Evolutionary conservation across 371 early-diverging fungal genomes (phyloP).

Genomic region (Circinella minor): DNA sequence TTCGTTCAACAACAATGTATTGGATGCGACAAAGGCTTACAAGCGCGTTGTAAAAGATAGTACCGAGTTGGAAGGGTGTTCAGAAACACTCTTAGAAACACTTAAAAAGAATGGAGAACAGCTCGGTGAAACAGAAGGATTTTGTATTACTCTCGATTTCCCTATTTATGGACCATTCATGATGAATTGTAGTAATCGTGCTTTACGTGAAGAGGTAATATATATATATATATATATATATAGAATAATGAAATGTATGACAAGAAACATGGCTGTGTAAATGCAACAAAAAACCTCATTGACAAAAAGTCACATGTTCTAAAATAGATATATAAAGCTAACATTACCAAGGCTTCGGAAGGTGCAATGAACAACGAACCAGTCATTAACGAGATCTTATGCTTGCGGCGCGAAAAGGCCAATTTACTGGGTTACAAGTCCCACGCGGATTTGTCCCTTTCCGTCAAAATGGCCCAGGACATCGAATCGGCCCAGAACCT

Average conservation of each 20-base stretch:
- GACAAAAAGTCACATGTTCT: not conserved
- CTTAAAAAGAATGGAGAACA: conserved; percentile 57
- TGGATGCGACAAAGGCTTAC: conserved; percentile 70
- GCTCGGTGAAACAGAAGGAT: conserved; percentile 54
- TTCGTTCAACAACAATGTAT: conserved; percentile 62
- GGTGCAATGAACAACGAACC: conserved; percentile 63
- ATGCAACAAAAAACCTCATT: not conserved
- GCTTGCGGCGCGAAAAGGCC: conserved; percentile 56
- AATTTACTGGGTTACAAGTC: conserved; percentile 56
- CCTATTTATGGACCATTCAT: conserved; percentile 68
- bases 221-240: no score
- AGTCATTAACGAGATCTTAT: conserved; percentile 65
- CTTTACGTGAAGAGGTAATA: conserved; percentile 58
- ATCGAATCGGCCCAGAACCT: conserved; percentile 52
- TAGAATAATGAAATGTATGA: no score
- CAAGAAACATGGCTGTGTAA: no score
- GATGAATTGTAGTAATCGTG: conserved; percentile 66
- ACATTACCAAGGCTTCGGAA: conserved; percentile 60
- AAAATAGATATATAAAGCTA: conserved; percentile 57
- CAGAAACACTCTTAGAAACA: conserved; percentile 49
- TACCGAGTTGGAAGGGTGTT: conserved; percentile 58
- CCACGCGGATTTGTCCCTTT: conserved; percentile 64
- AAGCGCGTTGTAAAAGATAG: conserved; percentile 50
- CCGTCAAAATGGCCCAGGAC: conserved; percentile 68
- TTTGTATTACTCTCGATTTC: conserved; percentile 65